A percentile compares a stretch with the other conserved stretches of the same genome.
phyloP scores from a whole-genome alignment of 192 early-diverging fungal species.

The Mortierella hygrophila region DNA sequence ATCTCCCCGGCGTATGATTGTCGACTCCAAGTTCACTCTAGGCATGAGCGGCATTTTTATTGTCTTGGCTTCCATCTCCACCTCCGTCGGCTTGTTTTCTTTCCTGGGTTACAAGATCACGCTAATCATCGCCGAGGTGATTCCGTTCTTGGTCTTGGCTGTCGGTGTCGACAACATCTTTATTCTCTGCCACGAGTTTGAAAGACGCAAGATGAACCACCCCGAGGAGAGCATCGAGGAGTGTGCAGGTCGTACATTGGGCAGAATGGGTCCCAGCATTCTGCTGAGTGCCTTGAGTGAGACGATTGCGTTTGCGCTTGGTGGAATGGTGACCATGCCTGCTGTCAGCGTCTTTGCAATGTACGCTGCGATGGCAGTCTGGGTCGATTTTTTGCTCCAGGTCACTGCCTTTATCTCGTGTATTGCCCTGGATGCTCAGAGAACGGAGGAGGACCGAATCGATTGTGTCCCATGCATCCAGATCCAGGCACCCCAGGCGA shows the following conservation, averaged over 20 bases:
- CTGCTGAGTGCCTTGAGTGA: conserved; percentile 70
- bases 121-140: conserved; percentile 77
- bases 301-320: conserved; percentile 73
- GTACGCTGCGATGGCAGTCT: conserved; percentile 74
- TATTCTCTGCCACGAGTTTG: conserved; percentile 74
- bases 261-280: conserved; percentile 72
- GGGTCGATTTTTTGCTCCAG: conserved; percentile 74
- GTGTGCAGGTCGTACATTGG: conserved; percentile 68
- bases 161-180: conserved; percentile 81
- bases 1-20: conserved; percentile 57
- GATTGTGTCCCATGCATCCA: conserved; percentile 69
- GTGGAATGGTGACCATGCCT: conserved; percentile 74
- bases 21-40: conserved; percentile 74
- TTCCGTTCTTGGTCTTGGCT: conserved; percentile 76
- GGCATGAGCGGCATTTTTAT: conserved; percentile 72
- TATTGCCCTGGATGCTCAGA: conserved; percentile 67
- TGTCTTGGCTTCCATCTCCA: conserved; percentile 71
- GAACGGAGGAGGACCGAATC: conserved; percentile 63
- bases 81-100: conserved; percentile 72
- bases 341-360: conserved; percentile 78
- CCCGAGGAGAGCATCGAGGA: conserved; percentile 67
- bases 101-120: conserved; percentile 72
- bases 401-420: conserved; percentile 73
- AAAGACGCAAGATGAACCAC: conserved; percentile 57
- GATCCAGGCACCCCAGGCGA: conserved; percentile 58